phyloP scores from a whole-genome alignment of 2,329 filamentous ascomycete genomes.

The Xylaria sp. region DNA sequence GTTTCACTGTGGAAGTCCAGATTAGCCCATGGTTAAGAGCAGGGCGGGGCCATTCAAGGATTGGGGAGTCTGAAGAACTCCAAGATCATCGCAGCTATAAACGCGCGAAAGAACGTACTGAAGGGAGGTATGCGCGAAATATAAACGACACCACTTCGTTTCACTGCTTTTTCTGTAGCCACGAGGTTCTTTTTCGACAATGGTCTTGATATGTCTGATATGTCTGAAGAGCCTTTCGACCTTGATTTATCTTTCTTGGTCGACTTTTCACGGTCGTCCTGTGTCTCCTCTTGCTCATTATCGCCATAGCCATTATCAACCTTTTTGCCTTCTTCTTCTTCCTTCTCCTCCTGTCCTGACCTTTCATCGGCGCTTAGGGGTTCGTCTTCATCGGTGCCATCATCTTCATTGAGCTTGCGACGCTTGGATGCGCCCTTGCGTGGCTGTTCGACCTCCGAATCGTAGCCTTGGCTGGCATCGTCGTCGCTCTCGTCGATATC shows the following conservation, averaged over 20 bases:
- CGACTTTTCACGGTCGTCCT: slow-evolving; percentile 38
- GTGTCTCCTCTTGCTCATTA: slow-evolving; percentile 41
- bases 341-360: slow-evolving; percentile 30
- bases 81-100: not conserved
- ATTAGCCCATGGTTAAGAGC: not conserved
- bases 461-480: slow-evolving; percentile 68
- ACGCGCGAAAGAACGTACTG: slow-evolving; percentile 65
- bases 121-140: slow-evolving; percentile 86
- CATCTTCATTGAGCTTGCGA: slow-evolving; percentile 49
- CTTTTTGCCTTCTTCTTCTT: slow-evolving; percentile 36
- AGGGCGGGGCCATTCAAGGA: not conserved
- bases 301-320: slow-evolving; percentile 35
- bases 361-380: slow-evolving; percentile 49
- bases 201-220: slow-evolving; percentile 64
- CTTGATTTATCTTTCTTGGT: slow-evolving; percentile 41
- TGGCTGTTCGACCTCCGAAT: slow-evolving; percentile 72
- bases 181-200: slow-evolving; percentile 76
- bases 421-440: slow-evolving; percentile 73
- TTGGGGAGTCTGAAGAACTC: not conserved
- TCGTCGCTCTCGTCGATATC: slow-evolving; percentile 70
- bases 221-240: slow-evolving; percentile 50
- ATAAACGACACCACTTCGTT: slow-evolving; percentile 83
- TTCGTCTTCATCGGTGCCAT: slow-evolving; percentile 46
- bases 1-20: slow-evolving; percentile 63
- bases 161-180: slow-evolving; percentile 70